Percentiles rank a stretch among this genome's conserved stretches.
Evolutionary conservation across 2,329 filamentous ascomycete species (phyloP).

Genomic region (Pseudogymnoascus pannorum): DNA sequence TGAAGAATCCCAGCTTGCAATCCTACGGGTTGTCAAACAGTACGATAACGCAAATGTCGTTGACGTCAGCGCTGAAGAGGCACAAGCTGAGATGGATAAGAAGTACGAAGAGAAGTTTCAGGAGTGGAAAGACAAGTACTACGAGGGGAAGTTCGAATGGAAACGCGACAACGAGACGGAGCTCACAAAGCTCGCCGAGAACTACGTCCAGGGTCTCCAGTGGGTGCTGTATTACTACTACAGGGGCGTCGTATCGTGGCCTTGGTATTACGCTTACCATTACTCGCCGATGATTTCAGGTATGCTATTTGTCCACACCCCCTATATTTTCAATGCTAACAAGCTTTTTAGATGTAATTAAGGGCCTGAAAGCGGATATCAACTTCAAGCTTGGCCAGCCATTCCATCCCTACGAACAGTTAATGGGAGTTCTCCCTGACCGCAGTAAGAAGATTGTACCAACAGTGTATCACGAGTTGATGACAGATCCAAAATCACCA

Average conservation of each 20-base stretch:
- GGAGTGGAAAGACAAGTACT: constrained; percentile 93
- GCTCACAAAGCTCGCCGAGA: constrained; percentile 76
- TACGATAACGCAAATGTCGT: constrained; percentile 87
- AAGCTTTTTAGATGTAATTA: constrained; percentile 64
- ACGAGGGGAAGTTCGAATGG: constrained; percentile 87
- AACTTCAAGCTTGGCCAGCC: constrained; percentile 92
- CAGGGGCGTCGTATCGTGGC: constrained; percentile 92
- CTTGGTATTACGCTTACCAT: constrained; percentile 96
- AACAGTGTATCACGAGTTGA: constrained; percentile 75
- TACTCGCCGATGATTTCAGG: constrained; percentile 94
- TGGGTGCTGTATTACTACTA: constrained; percentile 99
- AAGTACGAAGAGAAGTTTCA: constrained; percentile 87
- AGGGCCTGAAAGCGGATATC: constrained; percentile 77
- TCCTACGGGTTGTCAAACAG: constrained; percentile 76
- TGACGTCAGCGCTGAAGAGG: constrained; percentile 71
- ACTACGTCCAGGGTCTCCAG: constrained; percentile 94
- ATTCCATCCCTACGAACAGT: constrained; percentile 88
- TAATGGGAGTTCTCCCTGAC: constrained; percentile 97
- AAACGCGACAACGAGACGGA: constrained; percentile 72
- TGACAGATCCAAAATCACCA: constrained; percentile 83
- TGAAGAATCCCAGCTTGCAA: constrained; percentile 74
- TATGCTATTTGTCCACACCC: constrained; percentile 29
- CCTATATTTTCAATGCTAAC: constrained; percentile 18
- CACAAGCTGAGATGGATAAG: constrained; percentile 68
- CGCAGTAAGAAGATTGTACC: constrained; percentile 97